Percentiles rank a stretch among this genome's conserved stretches.
Conservation (phyloP, 202 grass and related monocot genomes). For the Setaria viridis region DNA sequence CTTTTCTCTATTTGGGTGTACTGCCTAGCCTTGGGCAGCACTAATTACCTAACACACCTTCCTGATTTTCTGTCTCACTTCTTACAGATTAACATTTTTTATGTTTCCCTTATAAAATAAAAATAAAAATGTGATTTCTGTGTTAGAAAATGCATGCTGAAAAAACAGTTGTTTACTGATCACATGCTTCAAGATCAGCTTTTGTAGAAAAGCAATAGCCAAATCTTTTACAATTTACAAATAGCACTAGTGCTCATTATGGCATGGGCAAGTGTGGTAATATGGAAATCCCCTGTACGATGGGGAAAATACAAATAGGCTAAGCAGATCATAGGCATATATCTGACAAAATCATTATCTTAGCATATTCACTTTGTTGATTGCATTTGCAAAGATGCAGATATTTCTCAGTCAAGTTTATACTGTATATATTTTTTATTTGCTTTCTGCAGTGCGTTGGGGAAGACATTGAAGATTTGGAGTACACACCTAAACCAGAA, state of each 20-base stretch:
- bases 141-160: conserved; percentile 30
- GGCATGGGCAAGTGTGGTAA: background rate
- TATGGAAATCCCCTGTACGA: background rate
- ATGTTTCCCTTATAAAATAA: conserved; percentile 12
- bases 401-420: conserved; percentile 20
- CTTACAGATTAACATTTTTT: background rate
- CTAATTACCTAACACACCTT: conserved; percentile 19
- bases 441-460: conserved; percentile 80
- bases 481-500: conserved; percentile 98
- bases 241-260: background rate
- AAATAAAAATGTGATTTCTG: background rate
- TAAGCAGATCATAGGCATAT: background rate
- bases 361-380: conserved; percentile 10
- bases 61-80: conserved; percentile 6
- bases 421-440: background rate
- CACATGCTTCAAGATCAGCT: conserved; percentile 21
- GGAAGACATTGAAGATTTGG: conserved; percentile 98
- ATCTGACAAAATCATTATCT: conserved; percentile 25
- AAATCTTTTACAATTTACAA: background rate
- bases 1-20: background rate
- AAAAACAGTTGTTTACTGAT: conserved; percentile 12
- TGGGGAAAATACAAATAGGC: background rate
- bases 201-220: conserved; percentile 28
- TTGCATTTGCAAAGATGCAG: conserved; percentile 37
- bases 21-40: conserved; percentile 2